Evolutionary conservation across 306 rosid species (phyloP).

Genomic region (Lathyrus oleraceus): DNA sequence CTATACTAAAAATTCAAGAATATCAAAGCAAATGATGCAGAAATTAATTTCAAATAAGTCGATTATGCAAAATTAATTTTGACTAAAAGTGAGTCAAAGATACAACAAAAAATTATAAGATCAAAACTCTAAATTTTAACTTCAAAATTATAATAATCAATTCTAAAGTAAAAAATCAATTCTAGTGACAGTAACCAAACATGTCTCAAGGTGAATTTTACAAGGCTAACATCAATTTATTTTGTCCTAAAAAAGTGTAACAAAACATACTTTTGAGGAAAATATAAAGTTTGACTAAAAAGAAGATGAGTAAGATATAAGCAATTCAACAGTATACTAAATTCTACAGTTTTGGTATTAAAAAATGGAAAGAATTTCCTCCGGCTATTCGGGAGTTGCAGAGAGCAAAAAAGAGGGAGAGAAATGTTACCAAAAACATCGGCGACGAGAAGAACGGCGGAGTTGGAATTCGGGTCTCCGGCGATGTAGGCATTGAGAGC

Average conservation of each 20-base stretch:
- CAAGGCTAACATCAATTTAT: too few species aligned
- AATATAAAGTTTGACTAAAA: not conserved
- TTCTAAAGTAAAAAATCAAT: too few species aligned
- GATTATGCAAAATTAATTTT: too few species aligned
- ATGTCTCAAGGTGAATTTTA: too few species aligned
- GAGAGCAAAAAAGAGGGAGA: not conserved
- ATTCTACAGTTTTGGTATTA: not conserved
- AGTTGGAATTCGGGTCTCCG: conserved; percentile 59
- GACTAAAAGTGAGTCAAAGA: too few species aligned
- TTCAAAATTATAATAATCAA: too few species aligned
- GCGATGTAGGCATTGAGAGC: conserved; percentile 50
- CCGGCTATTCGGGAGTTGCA: not conserved
- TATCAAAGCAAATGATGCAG: not conserved
- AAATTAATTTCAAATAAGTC: too few species aligned
- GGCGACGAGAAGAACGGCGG: conserved; percentile 54
- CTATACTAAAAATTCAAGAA: not conserved
- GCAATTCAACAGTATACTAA: not conserved
- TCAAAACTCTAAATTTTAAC: too few species aligned
- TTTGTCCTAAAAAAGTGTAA: too few species aligned
- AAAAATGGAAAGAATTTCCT: not conserved
- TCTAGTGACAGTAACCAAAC: too few species aligned
- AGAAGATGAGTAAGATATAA: not conserved
- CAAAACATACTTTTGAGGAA: not conserved
- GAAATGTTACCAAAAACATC: conserved; percentile 50
- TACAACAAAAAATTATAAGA: too few species aligned